Conservation (phyloP, 2,329 filamentous ascomycete genomes). For the Cercospora sp. region DNA sequence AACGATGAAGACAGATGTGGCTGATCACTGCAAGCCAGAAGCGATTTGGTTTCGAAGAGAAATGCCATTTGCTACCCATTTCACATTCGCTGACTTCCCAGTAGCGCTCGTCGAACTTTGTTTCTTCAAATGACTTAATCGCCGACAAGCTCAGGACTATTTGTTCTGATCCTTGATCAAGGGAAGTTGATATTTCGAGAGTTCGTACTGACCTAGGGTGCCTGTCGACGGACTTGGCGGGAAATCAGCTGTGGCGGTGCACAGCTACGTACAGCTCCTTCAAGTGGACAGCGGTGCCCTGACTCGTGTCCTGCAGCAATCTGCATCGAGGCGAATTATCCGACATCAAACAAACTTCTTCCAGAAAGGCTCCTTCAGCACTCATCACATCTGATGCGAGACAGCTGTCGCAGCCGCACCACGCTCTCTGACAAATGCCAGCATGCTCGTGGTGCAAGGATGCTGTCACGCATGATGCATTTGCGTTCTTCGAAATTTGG, state of each 20-base stretch:
- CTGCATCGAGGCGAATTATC: slow-evolving; percentile 13
- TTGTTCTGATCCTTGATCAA: not conserved
- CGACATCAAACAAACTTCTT: slow-evolving; percentile 11
- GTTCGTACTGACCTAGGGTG: slow-evolving; percentile 1
- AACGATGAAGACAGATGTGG: not conserved
- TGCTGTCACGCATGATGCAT: not conserved
- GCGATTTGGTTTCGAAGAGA: not conserved
- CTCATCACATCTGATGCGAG: slow-evolving; percentile 3
- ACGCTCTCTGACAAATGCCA: not conserved
- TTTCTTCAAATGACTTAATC: not conserved
- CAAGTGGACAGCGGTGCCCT: not conserved
- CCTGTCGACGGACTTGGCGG: slow-evolving; percentile 5
- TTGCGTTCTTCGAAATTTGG: not conserved
- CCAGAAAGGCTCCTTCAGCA: not conserved
- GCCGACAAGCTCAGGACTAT: not conserved
- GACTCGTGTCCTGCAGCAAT: slow-evolving; percentile 11
- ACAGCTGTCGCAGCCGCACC: not conserved
- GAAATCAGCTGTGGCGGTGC: slow-evolving; percentile 11
- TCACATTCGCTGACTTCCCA: not conserved
- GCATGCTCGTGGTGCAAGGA: not conserved
- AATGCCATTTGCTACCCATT: not conserved
- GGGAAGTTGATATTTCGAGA: not conserved
- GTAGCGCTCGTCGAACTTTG: not conserved
- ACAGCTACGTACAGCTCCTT: not conserved
- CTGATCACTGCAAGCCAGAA: not conserved